These are phyloP conservation scores for Suillus subalutaceus DNA, from an alignment of 768 basidiomycete genomes.

Conservation along the genomic window DNA sequence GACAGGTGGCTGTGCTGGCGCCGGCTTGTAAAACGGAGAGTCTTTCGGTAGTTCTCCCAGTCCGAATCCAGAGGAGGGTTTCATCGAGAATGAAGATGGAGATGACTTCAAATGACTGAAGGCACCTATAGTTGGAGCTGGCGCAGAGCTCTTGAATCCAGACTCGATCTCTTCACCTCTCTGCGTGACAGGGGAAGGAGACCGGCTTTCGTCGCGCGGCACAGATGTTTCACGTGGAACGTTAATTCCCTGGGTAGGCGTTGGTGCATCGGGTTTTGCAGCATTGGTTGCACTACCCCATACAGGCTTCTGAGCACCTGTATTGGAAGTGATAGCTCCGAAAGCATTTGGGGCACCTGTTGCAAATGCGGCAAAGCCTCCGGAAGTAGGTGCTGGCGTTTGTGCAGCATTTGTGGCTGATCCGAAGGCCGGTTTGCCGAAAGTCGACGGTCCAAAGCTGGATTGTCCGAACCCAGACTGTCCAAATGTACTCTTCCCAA, in stretches of 20 bases:
- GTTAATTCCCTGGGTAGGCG: constrained; percentile 11
- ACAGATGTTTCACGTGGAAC: constrained; percentile 17
- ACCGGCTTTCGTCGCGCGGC: constrained; percentile 28
- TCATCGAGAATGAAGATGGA: constrained; percentile 35
- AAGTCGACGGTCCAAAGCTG: constrained; percentile 42
- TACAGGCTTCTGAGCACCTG: constrained; percentile 21
- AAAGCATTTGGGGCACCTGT: constrained; percentile 32
- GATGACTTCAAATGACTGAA: constrained; percentile 44
- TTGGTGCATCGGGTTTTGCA: constrained; percentile 14
- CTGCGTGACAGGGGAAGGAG: constrained; percentile 28
- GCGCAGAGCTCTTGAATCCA: constrained; percentile 23
- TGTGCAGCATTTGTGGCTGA: constrained; percentile 19
- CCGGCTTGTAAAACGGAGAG: constrained; percentile 58
- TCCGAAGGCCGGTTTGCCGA: constrained; percentile 40
- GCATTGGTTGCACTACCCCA: constrained; percentile 20
- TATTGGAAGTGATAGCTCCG: constrained; percentile 23
- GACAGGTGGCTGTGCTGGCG: constrained; percentile 34
- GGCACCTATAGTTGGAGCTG: constrained; percentile 35
- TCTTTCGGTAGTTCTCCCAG: constrained; percentile 39
- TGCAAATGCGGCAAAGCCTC: constrained; percentile 42
- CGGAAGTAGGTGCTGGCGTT: constrained; percentile 23
- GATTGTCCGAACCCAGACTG: constrained; percentile 40
- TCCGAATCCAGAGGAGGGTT: constrained; percentile 37
- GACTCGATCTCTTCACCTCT: constrained; percentile 14
- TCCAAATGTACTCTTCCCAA: constrained; percentile 25